Conservation (phyloP, 768 basidiomycete genomes). For the Xanthoconium purpureum region DNA sequence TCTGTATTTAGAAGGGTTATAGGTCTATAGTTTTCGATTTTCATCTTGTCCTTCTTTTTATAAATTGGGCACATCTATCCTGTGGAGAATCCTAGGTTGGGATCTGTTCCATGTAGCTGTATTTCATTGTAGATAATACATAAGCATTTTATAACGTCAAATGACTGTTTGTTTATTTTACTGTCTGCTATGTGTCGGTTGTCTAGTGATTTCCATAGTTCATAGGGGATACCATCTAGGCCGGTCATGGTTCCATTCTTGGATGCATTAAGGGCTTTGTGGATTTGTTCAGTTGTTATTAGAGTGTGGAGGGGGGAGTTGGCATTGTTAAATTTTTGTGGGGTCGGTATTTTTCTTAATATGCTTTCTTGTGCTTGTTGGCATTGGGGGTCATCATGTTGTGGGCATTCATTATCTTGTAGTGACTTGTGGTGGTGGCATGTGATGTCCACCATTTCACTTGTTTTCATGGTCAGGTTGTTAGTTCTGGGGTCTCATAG, state of each 20-base stretch:
- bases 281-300: background rate
- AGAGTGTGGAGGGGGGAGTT: conserved; percentile 24
- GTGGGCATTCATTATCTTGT: conserved; percentile 3
- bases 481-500: background rate
- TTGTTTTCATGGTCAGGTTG: background rate
- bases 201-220: background rate
- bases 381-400: background rate
- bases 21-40: conserved; percentile 27
- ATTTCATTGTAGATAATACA: background rate
- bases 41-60: background rate
- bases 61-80: conserved; percentile 1
- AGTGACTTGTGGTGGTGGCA: conserved; percentile 11
- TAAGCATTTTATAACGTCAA: background rate
- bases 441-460: conserved; percentile 33
- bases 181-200: background rate
- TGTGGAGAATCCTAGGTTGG: background rate
- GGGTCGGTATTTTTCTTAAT: rapidly evolving
- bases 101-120: background rate
- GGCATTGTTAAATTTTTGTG: background rate
- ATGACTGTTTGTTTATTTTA: background rate
- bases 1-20: conserved; percentile 38
- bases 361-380: background rate
- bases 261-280: background rate
- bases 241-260: background rate
- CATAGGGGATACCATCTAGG: background rate